Evolutionary conservation across 75 land plant genomes (phyloP).

Genomic region (Cupressus sempervirens): DNA sequence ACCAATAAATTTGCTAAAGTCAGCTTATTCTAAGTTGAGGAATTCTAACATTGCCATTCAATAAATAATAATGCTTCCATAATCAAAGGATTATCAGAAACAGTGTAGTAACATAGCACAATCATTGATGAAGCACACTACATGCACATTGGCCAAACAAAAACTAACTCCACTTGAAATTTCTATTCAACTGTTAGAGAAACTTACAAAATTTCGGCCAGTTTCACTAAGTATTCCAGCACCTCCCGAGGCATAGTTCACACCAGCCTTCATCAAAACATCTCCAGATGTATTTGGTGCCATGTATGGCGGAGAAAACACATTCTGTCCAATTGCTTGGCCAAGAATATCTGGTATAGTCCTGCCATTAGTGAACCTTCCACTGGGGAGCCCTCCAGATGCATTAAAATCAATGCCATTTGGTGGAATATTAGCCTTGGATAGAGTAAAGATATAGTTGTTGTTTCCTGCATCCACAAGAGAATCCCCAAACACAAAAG

Average conservation of each 20-base stretch:
- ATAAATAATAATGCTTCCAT: not conserved
- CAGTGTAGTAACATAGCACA: not conserved
- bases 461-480: constrained; percentile 27
- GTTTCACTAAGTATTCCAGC: constrained; percentile 74
- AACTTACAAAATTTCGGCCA: constrained; percentile 65
- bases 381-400: constrained; percentile 26
- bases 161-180: not conserved
- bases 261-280: constrained; percentile 47
- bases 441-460: constrained; percentile 11
- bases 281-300: constrained; percentile 59
- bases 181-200: not conserved
- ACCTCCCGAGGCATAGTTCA: constrained; percentile 88
- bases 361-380: constrained; percentile 35
- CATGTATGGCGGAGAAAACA: constrained; percentile 60
- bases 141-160: not conserved
- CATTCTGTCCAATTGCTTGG: constrained; percentile 30
- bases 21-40: not conserved
- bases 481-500: constrained; percentile 25
- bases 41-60: not conserved
- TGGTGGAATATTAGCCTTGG: constrained; percentile 12
- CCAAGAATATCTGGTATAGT: constrained; percentile 33
- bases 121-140: not conserved
- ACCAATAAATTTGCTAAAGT: too few species aligned
- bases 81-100: not conserved
- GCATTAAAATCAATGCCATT: constrained; percentile 23